phyloP scores from a whole-genome alignment of 306 rosid species.

The Prunus davidiana region DNA sequence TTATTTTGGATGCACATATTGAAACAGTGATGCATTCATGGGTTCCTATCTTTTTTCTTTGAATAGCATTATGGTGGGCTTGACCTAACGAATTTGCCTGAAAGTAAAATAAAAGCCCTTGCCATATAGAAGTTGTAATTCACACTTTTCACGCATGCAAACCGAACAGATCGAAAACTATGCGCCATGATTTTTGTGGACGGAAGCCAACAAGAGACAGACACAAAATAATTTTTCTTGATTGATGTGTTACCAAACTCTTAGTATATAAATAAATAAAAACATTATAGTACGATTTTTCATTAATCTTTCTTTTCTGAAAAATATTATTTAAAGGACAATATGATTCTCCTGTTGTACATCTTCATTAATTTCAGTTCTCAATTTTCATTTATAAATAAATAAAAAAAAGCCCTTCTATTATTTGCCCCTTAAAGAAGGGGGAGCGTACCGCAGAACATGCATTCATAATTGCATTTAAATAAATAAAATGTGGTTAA shows the following conservation, averaged over 20 bases:
- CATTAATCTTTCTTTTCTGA: too few species aligned
- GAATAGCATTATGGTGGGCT: background rate
- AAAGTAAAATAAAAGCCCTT: background rate
- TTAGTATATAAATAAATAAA: too few species aligned
- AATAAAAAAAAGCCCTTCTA: too few species aligned
- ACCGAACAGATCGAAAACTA: background rate
- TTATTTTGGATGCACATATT: background rate
- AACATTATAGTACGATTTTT: too few species aligned
- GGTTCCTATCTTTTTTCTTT: background rate
- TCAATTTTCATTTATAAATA: too few species aligned
- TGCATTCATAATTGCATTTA: too few species aligned
- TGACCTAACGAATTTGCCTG: background rate
- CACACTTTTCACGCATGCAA: constrained; percentile 15
- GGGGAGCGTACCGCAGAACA: too few species aligned
- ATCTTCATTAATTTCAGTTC: too few species aligned
- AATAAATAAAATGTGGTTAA: too few species aligned
- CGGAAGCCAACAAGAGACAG: background rate
- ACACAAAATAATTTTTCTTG: background rate
- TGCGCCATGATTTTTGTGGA: background rate
- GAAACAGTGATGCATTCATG: background rate
- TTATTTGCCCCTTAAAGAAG: too few species aligned
- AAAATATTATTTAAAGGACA: too few species aligned
- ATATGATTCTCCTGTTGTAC: too few species aligned
- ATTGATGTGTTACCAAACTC: background rate
- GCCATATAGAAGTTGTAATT: background rate